A percentile compares a stretch with the other conserved stretches of the same genome.
Evolutionary conservation across 495 filamentous ascomycete genomes (phyloP).

Genomic region (Friedmanniomyces endolithicus): DNA sequence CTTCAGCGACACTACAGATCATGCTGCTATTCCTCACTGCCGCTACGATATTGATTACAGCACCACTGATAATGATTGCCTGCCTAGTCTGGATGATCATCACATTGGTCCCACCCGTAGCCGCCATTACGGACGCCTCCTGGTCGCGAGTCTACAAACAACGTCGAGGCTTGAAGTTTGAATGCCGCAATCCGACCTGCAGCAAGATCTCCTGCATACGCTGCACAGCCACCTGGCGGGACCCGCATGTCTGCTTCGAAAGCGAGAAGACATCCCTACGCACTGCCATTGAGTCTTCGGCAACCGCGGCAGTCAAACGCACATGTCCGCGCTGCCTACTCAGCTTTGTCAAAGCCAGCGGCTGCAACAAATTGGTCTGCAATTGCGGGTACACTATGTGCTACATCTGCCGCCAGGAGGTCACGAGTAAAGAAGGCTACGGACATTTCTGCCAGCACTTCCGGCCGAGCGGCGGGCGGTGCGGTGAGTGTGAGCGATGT

Average conservation of each 20-base stretch:
- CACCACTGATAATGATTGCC: constrained; percentile 16
- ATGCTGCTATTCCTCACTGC: constrained; percentile 40
- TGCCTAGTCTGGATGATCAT: constrained; percentile 28
- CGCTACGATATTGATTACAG: constrained; percentile 33
- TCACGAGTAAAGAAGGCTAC: constrained; percentile 53
- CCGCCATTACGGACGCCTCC: constrained; percentile 38
- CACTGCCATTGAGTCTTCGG: constrained; percentile 76
- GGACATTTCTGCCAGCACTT: constrained; percentile 94
- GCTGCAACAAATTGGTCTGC: constrained; percentile 96
- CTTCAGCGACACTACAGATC: constrained; percentile 26
- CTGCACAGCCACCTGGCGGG: constrained; percentile 53
- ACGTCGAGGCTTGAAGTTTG: constrained; percentile 56
- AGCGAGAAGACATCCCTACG: constrained; percentile 57
- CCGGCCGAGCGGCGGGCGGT: constrained; percentile 58
- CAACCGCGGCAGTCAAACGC: constrained; percentile 86
- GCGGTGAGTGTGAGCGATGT: constrained; percentile 70
- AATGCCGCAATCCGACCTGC: constrained; percentile 57
- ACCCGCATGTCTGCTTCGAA: constrained; percentile 56
- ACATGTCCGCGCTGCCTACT: constrained; percentile 84
- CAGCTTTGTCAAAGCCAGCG: constrained; percentile 79
- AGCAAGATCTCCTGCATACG: constrained; percentile 59
- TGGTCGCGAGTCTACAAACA: constrained; percentile 51
- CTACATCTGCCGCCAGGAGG: constrained; percentile 63
- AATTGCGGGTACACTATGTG: constrained; percentile 98
- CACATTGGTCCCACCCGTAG: constrained; percentile 31